A percentile compares a stretch with the other conserved stretches of the same genome.
phyloP scores from a whole-genome alignment of 441 rosid species.

The Adansonia rubrostipa region DNA sequence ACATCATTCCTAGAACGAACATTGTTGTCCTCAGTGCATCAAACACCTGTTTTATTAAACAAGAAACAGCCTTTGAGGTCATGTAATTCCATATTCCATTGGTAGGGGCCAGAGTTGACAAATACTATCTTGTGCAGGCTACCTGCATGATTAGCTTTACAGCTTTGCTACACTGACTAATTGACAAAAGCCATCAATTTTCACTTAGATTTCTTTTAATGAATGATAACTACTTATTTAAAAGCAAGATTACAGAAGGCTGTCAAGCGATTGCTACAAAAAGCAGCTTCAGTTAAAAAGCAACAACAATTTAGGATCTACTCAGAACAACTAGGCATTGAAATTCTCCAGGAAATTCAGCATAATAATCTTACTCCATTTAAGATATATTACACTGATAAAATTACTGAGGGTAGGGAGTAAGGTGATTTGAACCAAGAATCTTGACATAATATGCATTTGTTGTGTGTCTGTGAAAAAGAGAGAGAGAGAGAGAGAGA shows the following conservation, averaged over 20 bases:
- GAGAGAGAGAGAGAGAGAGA: neutral
- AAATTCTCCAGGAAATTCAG: neutral
- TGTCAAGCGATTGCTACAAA: neutral
- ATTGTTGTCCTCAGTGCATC: constrained; percentile 86
- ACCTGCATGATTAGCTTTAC: constrained; percentile 19
- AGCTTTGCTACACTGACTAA: constrained; percentile 12
- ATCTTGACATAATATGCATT: neutral
- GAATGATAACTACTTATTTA: neutral
- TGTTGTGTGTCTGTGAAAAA: neutral
- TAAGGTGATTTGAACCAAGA: constrained; percentile 17
- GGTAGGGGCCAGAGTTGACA: constrained; percentile 9
- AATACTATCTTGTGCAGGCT: constrained; percentile 17
- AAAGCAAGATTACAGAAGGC: neutral
- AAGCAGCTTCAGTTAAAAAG: neutral
- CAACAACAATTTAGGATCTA: neutral
- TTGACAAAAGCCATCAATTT: constrained; percentile 18
- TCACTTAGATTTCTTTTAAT: neutral
- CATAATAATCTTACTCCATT: neutral
- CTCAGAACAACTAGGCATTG: neutral
- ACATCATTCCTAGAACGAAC: constrained; percentile 89
- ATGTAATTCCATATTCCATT: neutral
- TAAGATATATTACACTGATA: constrained; percentile 6
- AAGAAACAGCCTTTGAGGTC: constrained; percentile 17
- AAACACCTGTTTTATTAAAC: constrained; percentile 63
- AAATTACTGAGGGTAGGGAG: neutral